These are phyloP conservation scores for Trichoderma semiorbis DNA, from an alignment of 2,329 filamentous ascomycete species.

Conservation along the genomic window DNA sequence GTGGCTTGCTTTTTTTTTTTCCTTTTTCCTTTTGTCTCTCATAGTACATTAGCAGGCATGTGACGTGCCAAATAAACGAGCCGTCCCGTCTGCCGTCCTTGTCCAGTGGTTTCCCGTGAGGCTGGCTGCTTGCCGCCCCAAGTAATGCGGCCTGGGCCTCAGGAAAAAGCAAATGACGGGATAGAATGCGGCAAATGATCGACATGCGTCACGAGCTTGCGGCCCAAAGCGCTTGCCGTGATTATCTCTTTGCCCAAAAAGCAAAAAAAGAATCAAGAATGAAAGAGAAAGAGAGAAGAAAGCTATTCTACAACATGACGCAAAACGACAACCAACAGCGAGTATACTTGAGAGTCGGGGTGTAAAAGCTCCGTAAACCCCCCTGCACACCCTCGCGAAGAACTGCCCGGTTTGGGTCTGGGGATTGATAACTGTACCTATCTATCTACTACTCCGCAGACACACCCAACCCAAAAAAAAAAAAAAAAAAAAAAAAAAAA, in stretches of 20 bases:
- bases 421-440: neutral
- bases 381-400: neutral
- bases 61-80: neutral
- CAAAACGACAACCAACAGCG: neutral
- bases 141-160: too few species aligned
- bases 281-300: neutral
- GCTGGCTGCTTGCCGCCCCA: neutral
- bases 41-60: neutral
- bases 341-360: neutral
- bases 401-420: neutral
- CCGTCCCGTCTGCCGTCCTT: neutral
- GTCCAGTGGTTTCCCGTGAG: neutral
- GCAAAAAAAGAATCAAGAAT: neutral
- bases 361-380: neutral
- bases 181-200: neutral
- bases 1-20: neutral
- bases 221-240: neutral
- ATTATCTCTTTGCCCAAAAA: neutral
- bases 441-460: neutral
- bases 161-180: neutral
- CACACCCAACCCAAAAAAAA: neutral
- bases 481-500: neutral
- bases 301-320: neutral
- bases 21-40: neutral
- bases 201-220: neutral